Percentiles rank a stretch among this genome's conserved stretches.
Evolutionary conservation across 345 rosid genomes (phyloP).

Genomic region (Ceriops decandra): DNA sequence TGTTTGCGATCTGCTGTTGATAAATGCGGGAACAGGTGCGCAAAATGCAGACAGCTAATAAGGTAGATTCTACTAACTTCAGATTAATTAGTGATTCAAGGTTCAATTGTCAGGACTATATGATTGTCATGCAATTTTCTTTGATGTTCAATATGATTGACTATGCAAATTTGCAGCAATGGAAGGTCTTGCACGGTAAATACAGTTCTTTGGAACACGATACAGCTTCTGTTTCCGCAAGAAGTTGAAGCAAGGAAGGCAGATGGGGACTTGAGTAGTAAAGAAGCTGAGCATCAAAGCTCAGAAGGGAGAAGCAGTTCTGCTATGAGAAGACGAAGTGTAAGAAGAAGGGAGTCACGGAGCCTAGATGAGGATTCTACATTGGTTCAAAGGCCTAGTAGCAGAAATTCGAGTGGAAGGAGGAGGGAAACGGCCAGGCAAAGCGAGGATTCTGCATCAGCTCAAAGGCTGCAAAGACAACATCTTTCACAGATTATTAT

Average conservation of each 20-base stretch:
- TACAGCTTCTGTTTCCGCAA: constrained; percentile 83
- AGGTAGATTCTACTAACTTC: constrained; percentile 37
- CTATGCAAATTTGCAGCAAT: constrained; percentile 40
- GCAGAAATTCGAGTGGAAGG: constrained; percentile 2
- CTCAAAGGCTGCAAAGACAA: constrained; percentile 8
- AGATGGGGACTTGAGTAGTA: constrained; percentile 20
- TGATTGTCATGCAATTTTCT: background rate
- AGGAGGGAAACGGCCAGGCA: constrained; percentile 19
- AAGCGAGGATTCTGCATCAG: constrained; percentile 5
- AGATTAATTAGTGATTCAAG: background rate
- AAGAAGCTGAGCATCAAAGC: constrained; percentile 23
- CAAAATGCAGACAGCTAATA: constrained; percentile 85
- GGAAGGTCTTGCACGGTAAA: constrained; percentile 83
- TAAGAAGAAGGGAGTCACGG: constrained; percentile 1
- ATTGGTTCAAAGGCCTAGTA: background rate
- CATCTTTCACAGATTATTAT: constrained; percentile 21
- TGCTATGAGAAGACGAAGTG: constrained; percentile 12
- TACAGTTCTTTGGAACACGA: constrained; percentile 97
- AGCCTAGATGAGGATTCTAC: too few species aligned
- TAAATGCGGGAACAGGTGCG: constrained; percentile 90
- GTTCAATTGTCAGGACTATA: background rate
- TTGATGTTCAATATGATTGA: background rate
- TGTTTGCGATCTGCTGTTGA: constrained; percentile 79
- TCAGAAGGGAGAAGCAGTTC: constrained; percentile 14
- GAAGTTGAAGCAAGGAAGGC: constrained; percentile 83